A percentile compares a stretch with the other conserved stretches of the same genome.
phyloP scores from a whole-genome alignment of 1,284 basidiomycete species.

The Sphagnurus paluster region DNA sequence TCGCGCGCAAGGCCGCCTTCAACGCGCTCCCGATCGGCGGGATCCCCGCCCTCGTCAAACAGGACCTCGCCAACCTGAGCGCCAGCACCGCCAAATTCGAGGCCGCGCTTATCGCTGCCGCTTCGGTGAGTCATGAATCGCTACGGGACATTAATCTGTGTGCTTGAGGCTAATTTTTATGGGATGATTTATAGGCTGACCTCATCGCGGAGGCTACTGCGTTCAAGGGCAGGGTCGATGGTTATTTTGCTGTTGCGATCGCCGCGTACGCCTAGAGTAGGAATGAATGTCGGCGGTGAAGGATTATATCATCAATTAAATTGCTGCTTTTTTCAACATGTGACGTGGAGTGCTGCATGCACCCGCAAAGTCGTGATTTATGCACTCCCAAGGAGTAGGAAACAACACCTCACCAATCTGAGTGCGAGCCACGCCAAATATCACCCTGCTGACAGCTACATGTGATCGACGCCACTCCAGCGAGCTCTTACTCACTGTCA shows the following conservation, averaged over 20 bases:
- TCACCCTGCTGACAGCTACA: too few species aligned
- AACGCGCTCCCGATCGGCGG: constrained; percentile 30
- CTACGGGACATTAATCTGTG: background rate
- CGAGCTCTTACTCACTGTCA: too few species aligned
- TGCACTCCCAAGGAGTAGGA: too few species aligned
- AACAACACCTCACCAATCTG: too few species aligned
- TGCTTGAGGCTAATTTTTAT: background rate
- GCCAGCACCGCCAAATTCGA: constrained; percentile 28
- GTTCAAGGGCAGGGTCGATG: constrained; percentile 24
- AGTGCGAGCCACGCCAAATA: too few species aligned
- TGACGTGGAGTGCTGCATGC: too few species aligned
- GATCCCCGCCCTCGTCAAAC: constrained; percentile 24
- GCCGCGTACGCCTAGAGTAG: constrained; percentile 30
- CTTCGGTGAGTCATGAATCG: constrained; percentile 26
- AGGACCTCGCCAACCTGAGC: constrained; percentile 27
- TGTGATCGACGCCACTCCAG: too few species aligned
- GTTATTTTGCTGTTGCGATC: constrained; percentile 31
- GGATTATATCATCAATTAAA: too few species aligned
- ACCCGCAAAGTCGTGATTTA: too few species aligned
- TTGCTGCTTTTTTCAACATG: too few species aligned
- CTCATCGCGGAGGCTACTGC: constrained; percentile 19
- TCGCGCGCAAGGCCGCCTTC: constrained; percentile 28
- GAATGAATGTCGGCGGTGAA: too few species aligned
- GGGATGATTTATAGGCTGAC: constrained; percentile 18
- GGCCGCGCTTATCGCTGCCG: constrained; percentile 25